Evolutionary conservation across 805 yeast genomes (phyloP), one percentile per base, ranked within the genome.

Genomic region (Wickerhamomyces kurtzmanii): DNA sequence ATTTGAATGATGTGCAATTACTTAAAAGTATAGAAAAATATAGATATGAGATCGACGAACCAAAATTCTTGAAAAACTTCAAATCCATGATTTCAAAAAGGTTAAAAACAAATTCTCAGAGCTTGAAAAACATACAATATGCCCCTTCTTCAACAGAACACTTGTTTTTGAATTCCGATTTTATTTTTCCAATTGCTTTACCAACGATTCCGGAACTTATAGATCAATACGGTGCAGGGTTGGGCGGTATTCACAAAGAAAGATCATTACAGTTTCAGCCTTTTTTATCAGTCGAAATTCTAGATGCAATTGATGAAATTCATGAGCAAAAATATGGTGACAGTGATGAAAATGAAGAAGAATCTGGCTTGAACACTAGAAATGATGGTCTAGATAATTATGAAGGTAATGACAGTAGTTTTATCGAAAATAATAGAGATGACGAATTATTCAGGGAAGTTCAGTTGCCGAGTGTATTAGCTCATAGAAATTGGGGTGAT

Each of bases 31-130:
- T 79, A 19, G 79, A 82, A 36, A 69, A 75, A 40, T 91, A 91
- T 54, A 71, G 82, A 26, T 82, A 85, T 44, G 98, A 91, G 49
- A 71, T 85, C 5, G 73, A 77, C 9, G 99, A 91, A 48, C 58
- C 59, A 12, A 77, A 75, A 37, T 58, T 87, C 26, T 62, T 71
- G 25, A 63, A 62, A 23, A 29, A 21, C 5, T 31, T 59, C 14
- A 33, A 40, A 5, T 32, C 32, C 23, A 27, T 22, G 9, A 31
- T 44, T 6, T 36, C 29, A 8, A 27, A 31, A 3, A 27, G 31
- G 15, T 27, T 29, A 8, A 40, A 43, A 21, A 20, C 17, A 17
- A 28, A 23, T 9, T 39, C 29, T 15, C 36, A 34, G 22, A 16
- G 26, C 11, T 15, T 33, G 4, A 20, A 20, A 17, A 33, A 39